phyloP scores from a whole-genome alignment of 257 asterid species.

The Solanum chmielewskii region DNA sequence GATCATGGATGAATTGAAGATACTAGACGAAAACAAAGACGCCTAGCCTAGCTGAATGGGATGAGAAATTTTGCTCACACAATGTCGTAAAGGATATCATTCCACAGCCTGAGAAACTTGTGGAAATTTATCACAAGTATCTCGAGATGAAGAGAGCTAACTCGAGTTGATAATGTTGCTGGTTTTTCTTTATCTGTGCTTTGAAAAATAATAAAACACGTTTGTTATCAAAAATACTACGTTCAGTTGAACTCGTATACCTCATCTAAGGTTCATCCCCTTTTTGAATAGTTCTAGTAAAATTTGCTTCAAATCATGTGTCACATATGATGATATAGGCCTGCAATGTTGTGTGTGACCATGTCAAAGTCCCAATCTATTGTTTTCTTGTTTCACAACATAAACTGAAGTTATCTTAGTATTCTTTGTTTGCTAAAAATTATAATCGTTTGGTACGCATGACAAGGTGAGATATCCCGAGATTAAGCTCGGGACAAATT shows the following conservation, averaged over 20 bases:
- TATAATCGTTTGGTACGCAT: not conserved
- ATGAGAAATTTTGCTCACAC: not conserved
- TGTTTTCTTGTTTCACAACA: not conserved
- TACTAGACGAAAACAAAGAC: conserved; percentile 19
- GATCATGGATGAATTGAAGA: not conserved
- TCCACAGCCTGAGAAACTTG: not conserved
- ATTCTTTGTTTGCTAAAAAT: not conserved
- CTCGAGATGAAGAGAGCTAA: not conserved
- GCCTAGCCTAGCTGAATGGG: conserved; percentile 10
- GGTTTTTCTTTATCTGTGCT: not conserved
- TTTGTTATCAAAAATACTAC: not conserved
- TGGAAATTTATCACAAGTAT: not conserved
- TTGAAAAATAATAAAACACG: not conserved
- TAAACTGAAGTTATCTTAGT: not conserved
- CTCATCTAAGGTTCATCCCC: not conserved
- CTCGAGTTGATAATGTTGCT: not conserved
- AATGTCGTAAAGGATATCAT: not conserved
- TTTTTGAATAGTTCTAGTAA: not conserved
- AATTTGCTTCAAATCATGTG: not conserved
- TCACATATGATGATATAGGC: not conserved
- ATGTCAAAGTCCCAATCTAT: not conserved
- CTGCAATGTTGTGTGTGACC: not conserved
- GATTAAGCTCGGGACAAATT: not conserved
- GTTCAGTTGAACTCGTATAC: not conserved
- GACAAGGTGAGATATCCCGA: not conserved